These are phyloP conservation scores for Colletotrichum zoysiae DNA, from an alignment of 2,329 filamentous ascomycete species.

Conservation along the genomic window DNA sequence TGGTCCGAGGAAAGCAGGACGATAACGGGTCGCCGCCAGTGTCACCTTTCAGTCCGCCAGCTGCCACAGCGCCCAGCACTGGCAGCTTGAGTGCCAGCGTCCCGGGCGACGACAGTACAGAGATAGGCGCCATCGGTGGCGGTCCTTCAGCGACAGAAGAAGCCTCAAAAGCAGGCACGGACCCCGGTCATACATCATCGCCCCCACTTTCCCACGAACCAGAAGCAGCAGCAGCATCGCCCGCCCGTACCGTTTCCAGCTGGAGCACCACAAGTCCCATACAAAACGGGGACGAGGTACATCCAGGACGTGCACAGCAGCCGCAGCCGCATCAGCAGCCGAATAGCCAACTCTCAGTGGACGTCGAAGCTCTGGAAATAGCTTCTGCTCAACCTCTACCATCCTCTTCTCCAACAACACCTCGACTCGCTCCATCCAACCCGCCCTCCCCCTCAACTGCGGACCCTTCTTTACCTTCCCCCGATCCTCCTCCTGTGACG, in stretches of 20 bases:
- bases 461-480: constrained; percentile 49
- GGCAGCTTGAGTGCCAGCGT: constrained; percentile 41
- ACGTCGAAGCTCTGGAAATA: constrained; percentile 50
- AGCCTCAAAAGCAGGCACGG: constrained; percentile 35
- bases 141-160: constrained; percentile 45
- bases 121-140: constrained; percentile 20
- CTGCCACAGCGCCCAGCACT: constrained; percentile 37
- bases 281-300: constrained; percentile 22
- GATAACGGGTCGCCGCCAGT: constrained; percentile 44
- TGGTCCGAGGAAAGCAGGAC: constrained; percentile 53
- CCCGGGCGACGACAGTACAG: constrained; percentile 35
- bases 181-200: constrained; percentile 40
- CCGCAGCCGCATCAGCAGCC: constrained; percentile 39
- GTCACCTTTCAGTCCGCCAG: constrained; percentile 38
- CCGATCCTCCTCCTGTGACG: constrained; percentile 37
- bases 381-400: constrained; percentile 56
- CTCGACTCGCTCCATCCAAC: constrained; percentile 50
- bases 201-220: constrained; percentile 36
- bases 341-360: constrained; percentile 36
- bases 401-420: constrained; percentile 57
- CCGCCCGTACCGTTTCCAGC: constrained; percentile 27
- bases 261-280: constrained; percentile 15
- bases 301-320: constrained; percentile 36
- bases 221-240: constrained; percentile 11
- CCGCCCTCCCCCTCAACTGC: constrained; percentile 47